These are phyloP conservation scores for Odonthalia washingtoniensis DNA, from an alignment of 31 red algal species.

Conservation along the genomic window DNA sequence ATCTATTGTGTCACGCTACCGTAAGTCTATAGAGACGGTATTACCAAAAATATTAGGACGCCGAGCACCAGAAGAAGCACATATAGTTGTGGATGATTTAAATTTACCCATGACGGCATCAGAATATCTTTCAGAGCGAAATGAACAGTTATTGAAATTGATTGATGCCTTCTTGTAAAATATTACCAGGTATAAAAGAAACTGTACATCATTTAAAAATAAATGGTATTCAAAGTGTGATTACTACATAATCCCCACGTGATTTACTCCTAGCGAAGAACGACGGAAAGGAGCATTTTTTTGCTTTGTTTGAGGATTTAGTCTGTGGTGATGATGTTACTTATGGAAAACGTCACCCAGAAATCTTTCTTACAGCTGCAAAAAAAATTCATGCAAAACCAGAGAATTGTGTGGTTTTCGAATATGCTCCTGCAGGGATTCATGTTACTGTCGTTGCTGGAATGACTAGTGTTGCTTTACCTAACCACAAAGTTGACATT, in stretches of 20 bases:
- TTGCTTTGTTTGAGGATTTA: constrained; percentile 73
- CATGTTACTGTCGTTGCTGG: constrained; percentile 71
- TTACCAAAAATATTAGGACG: constrained; percentile 67
- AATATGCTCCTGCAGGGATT: constrained; percentile 83
- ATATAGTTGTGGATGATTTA: constrained; percentile 63
- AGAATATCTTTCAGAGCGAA: constrained; percentile 73
- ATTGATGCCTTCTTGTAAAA: constrained; percentile 53
- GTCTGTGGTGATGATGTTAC: constrained; percentile 73
- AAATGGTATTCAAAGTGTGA: constrained; percentile 64
- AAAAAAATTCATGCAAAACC: constrained; percentile 59
- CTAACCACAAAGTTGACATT: constrained; percentile 67
- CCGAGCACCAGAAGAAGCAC: constrained; percentile 56
- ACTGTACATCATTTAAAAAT: constrained; percentile 62
- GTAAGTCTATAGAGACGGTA: constrained; percentile 67
- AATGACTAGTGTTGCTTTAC: constrained; percentile 81
- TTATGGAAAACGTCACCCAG: constrained; percentile 80
- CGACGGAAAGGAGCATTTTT: constrained; percentile 61
- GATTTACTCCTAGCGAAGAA: constrained; percentile 78
- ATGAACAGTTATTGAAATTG: constrained; percentile 56
- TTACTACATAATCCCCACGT: constrained; percentile 82
- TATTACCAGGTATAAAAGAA: constrained; percentile 74
- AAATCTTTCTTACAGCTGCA: constrained; percentile 85
- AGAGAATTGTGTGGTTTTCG: constrained; percentile 80
- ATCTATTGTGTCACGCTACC: constrained; percentile 53
- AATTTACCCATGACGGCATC: constrained; percentile 50